Conservation (phyloP, 2,329 filamentous ascomycete species). For the Fusarium nygamai region DNA sequence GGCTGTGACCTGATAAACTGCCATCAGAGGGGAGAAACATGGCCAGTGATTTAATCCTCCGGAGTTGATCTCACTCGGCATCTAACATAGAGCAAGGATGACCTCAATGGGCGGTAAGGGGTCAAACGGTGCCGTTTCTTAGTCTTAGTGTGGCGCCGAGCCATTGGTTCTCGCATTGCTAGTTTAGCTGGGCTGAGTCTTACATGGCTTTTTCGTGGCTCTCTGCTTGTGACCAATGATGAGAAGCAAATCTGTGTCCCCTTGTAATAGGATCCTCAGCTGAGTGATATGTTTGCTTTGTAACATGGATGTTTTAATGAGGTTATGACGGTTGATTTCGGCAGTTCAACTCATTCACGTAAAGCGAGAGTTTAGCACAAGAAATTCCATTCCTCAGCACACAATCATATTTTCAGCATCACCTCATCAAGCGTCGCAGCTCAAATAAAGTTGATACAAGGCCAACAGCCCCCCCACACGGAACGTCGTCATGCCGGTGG, state of each 20-base stretch:
- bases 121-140: constrained; percentile 20
- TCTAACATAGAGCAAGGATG: neutral
- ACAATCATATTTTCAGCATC: neutral
- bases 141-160: constrained; percentile 24
- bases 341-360: neutral
- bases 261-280: constrained; percentile 19
- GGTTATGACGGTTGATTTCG: neutral
- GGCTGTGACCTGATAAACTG: constrained; percentile 11
- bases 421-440: neutral
- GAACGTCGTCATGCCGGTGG: constrained; percentile 15
- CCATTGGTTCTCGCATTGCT: constrained; percentile 31
- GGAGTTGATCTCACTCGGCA: neutral
- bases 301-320: neutral
- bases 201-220: constrained; percentile 38
- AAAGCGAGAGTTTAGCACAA: neutral
- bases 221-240: constrained; percentile 11
- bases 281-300: constrained; percentile 7
- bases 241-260: neutral
- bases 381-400: neutral
- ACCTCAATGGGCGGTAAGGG: constrained; percentile 16
- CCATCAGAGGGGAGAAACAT: neutral
- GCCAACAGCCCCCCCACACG: constrained; percentile 9
- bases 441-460: constrained; percentile 4
- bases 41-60: constrained; percentile 16
- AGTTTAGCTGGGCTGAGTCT: constrained; percentile 36